A percentile compares a stretch with the other conserved stretches of the same genome.
These are phyloP conservation scores for Porogramme epimiltina DNA, from an alignment of 1,284 basidiomycete species.

Conservation along the genomic window DNA sequence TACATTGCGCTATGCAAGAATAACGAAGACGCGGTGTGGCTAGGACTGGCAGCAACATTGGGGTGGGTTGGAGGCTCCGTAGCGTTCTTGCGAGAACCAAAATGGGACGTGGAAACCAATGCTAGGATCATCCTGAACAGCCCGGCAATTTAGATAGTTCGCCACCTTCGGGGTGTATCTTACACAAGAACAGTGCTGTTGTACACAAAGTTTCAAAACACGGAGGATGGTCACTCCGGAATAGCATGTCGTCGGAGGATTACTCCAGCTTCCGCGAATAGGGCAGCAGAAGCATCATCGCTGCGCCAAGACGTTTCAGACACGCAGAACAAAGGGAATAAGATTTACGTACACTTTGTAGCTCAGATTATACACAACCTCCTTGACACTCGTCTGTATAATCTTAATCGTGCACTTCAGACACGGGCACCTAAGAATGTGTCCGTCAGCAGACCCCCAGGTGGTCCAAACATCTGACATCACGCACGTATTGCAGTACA, in stretches of 20 bases:
- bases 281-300: conserved; percentile 77
- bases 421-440: conserved; percentile 83
- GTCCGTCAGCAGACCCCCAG: conserved; percentile 3
- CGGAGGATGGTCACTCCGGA: conserved; percentile 19
- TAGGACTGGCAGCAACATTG: conserved; percentile 64
- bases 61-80: conserved; percentile 43
- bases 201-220: background rate
- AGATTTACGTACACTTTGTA: conserved; percentile 83
- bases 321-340: conserved; percentile 2
- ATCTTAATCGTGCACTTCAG: conserved; percentile 96
- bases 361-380: conserved; percentile 94
- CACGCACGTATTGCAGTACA: conserved; percentile 90
- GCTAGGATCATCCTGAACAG: conserved; percentile 43
- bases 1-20: conserved; percentile 60
- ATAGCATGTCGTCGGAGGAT: conserved; percentile 67
- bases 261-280: conserved; percentile 82
- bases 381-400: conserved; percentile 90
- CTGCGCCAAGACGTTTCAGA: conserved; percentile 37
- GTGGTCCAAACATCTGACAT: too few species aligned
- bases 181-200: background rate
- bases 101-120: conserved; percentile 67
- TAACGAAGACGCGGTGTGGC: conserved; percentile 84
- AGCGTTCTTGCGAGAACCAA: conserved; percentile 51
- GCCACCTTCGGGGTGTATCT: background rate
- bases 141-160: too few species aligned